These are phyloP conservation scores for Fraxinus dipetala DNA, from an alignment of 305 asterid genomes.

Conservation along the genomic window DNA sequence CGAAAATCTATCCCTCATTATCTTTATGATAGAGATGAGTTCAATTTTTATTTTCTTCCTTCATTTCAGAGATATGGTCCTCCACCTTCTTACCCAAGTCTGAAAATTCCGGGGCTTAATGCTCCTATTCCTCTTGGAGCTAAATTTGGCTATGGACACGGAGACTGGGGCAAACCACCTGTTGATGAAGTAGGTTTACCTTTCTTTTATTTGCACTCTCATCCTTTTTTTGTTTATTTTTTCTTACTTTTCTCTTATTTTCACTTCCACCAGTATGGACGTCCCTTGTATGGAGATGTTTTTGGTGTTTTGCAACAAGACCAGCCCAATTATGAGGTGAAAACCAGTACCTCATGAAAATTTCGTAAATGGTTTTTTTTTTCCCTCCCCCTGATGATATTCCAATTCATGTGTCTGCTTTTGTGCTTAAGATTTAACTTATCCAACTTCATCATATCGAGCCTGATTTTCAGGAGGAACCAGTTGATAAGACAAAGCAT, in stretches of 20 bases:
- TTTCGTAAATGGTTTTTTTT: background rate
- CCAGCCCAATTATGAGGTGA: conserved; percentile 87
- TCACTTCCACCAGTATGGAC: conserved; percentile 55
- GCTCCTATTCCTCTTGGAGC: conserved; percentile 97
- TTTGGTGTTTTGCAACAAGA: conserved; percentile 85
- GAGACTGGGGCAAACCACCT: conserved; percentile 99
- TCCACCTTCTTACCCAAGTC: conserved; percentile 94
- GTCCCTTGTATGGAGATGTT: conserved; percentile 92
- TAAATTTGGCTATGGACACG: conserved; percentile 88
- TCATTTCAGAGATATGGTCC: conserved; percentile 87
- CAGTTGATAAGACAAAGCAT: conserved; percentile 84
- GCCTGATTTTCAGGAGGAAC: conserved; percentile 72
- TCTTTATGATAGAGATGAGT: background rate
- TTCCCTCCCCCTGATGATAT: background rate
- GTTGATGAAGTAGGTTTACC: conserved; percentile 74
- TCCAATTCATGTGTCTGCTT: background rate
- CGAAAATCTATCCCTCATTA: background rate
- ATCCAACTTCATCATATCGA: conserved; percentile 3
- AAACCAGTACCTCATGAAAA: background rate
- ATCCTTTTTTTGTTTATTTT: background rate
- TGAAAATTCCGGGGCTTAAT: conserved; percentile 86
- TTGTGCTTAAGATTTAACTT: background rate
- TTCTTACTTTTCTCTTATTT: conserved; percentile 1
- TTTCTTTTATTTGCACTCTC: background rate
- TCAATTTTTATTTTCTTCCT: conserved; percentile 18